Conservation (phyloP, 75 land plant genomes). For the Selaginella moellendorffii region DNA sequence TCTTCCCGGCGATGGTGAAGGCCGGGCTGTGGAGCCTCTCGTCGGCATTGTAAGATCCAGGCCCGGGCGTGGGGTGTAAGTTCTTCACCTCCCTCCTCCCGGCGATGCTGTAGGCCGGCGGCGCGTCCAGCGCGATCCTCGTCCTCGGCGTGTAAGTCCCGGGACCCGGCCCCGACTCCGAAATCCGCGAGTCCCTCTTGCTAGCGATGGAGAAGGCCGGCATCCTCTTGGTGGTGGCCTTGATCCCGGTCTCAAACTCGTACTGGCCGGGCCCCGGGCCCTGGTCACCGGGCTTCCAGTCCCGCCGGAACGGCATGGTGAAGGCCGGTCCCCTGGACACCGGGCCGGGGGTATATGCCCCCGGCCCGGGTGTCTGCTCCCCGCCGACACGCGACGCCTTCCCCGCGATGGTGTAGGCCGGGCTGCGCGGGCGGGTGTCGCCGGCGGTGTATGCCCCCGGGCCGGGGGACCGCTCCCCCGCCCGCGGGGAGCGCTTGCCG, state of each 20-base stretch:
- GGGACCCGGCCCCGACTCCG: background rate
- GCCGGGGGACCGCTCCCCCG: background rate
- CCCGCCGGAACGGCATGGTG: background rate
- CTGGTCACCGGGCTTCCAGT: background rate
- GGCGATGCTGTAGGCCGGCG: slow-evolving; percentile 1
- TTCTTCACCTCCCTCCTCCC: background rate
- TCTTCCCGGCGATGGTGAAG: slow-evolving; percentile 1
- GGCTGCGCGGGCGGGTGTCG: background rate
- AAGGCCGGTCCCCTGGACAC: slow-evolving; percentile 1
- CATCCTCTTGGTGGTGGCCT: background rate
- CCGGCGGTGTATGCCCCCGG: slow-evolving; percentile 1
- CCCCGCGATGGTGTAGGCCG: background rate
- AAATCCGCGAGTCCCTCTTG: background rate
- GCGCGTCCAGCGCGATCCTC: background rate
- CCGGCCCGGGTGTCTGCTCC: slow-evolving; percentile 1
- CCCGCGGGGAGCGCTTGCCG: slow-evolving; percentile 1
- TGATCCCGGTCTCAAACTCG: background rate
- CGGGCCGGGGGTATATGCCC: background rate
- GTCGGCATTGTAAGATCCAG: background rate
- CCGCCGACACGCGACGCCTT: background rate
- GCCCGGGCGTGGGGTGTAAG: background rate
- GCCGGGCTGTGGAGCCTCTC: background rate
- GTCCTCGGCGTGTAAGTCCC: slow-evolving; percentile 5
- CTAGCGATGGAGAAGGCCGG: background rate
- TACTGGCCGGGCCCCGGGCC: slow-evolving; percentile 2